Percentiles rank a stretch among this genome's conserved stretches.
Evolutionary conservation across 768 basidiomycete species (phyloP).

Genomic region (Auriscalpium vulgare): DNA sequence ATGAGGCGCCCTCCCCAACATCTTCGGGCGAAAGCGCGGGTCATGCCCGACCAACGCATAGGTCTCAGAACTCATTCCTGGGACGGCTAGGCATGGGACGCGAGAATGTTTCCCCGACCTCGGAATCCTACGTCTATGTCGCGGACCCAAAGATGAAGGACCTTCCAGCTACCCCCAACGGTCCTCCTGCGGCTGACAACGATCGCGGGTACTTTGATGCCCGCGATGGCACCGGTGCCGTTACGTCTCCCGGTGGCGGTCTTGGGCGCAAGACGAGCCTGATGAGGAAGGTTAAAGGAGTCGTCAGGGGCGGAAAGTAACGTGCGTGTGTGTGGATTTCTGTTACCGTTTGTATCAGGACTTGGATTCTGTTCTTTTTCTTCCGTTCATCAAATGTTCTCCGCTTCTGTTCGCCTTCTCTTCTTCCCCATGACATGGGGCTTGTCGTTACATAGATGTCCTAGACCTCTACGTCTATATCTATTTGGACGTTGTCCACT

Average conservation of each 20-base stretch:
- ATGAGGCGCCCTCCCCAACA: conserved; percentile 34
- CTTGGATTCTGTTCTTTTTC: not conserved
- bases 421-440: not conserved
- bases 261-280: conserved; percentile 14
- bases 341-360: not conserved
- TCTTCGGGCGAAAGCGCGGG: conserved; percentile 28
- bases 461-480: not conserved
- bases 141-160: conserved; percentile 54
- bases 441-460: not conserved
- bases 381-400: not conserved
- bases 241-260: conserved; percentile 4
- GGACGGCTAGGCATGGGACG: conserved; percentile 55
- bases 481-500: not conserved
- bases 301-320: conserved; percentile 12
- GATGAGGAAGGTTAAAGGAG: conserved; percentile 12
- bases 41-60: conserved; percentile 52
- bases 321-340: not conserved
- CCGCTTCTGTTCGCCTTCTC: not conserved
- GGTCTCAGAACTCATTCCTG: conserved; percentile 66
- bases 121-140: conserved; percentile 64
- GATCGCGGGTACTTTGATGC: conserved; percentile 3
- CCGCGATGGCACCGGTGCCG: not conserved
- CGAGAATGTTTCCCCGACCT: conserved; percentile 25
- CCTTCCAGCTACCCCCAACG: conserved; percentile 35
- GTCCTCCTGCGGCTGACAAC: conserved; percentile 11